Conservation (phyloP, 2,329 filamentous ascomycete genomes). For the Sporothrix variecibatus region DNA sequence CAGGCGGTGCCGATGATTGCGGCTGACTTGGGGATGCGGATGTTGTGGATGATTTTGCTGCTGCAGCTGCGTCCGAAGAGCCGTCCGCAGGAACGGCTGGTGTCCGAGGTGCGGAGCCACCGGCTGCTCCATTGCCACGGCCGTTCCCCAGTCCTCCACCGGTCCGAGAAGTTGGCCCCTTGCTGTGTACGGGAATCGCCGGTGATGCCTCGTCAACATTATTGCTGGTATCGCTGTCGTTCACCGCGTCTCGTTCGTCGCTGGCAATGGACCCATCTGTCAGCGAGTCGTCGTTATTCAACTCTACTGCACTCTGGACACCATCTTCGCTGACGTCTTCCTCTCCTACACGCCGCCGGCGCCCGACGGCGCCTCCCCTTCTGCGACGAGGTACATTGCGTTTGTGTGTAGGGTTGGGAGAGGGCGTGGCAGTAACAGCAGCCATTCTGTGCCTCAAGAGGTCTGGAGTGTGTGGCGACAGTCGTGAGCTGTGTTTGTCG, state of each 20-base stretch:
- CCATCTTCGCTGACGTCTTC: slow-evolving; percentile 66
- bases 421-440: slow-evolving; percentile 22
- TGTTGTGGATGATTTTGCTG: slow-evolving; percentile 3
- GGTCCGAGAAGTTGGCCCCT: slow-evolving; percentile 28
- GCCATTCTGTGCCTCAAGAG: slow-evolving; percentile 25
- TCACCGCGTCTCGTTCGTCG: slow-evolving; percentile 61
- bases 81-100: slow-evolving; percentile 27
- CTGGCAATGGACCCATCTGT: slow-evolving; percentile 64
- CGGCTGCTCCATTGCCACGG: slow-evolving; percentile 35
- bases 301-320: slow-evolving; percentile 55
- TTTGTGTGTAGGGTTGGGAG: slow-evolving; percentile 23
- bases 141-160: slow-evolving; percentile 40
- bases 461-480: not conserved
- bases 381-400: slow-evolving; percentile 54
- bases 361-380: slow-evolving; percentile 59
- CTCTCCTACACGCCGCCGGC: slow-evolving; percentile 68
- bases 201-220: slow-evolving; percentile 60
- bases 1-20: not conserved
- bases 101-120: slow-evolving; percentile 39
- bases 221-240: slow-evolving; percentile 66
- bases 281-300: slow-evolving; percentile 63
- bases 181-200: slow-evolving; percentile 43
- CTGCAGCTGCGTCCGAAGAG: not conserved
- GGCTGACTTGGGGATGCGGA: slow-evolving; percentile 11
- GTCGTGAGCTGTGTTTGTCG: not conserved